A percentile compares a stretch with the other conserved stretches of the same genome.
phyloP scores from a whole-genome alignment of 441 rosid species.

The Dalechampia spathulata region DNA sequence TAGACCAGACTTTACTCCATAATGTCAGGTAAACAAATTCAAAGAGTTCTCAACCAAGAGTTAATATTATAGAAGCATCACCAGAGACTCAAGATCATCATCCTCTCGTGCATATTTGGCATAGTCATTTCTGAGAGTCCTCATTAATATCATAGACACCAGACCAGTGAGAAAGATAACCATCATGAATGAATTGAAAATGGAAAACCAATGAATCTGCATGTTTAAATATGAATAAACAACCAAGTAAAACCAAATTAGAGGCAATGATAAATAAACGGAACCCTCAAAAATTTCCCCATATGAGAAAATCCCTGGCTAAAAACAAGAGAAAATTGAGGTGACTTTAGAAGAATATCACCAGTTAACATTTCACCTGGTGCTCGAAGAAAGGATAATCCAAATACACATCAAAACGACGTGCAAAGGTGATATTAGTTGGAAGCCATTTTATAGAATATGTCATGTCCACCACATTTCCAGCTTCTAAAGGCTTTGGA shows the following conservation, averaged over 20 bases:
- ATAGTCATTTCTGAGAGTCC: slow-evolving; percentile 95
- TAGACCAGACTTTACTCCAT: no score
- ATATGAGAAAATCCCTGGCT: no score
- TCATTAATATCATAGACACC: slow-evolving; percentile 97
- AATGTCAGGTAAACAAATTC: no score
- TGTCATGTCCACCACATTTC: slow-evolving; percentile 61
- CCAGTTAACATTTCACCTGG: slow-evolving; percentile 46
- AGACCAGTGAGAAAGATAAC: slow-evolving; percentile 96
- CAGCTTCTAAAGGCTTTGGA: slow-evolving; percentile 71
- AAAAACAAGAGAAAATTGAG: not conserved
- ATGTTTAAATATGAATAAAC: slow-evolving; percentile 17
- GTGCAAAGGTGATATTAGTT: slow-evolving; percentile 68
- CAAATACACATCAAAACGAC: slow-evolving; percentile 89
- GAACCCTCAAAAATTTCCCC: not conserved
- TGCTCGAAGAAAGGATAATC: slow-evolving; percentile 98
- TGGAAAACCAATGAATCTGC: slow-evolving; percentile 99
- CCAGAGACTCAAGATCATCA: slow-evolving; percentile 95
- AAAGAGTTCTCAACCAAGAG: no score
- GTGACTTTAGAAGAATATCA: not conserved
- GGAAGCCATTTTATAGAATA: slow-evolving; percentile 76
- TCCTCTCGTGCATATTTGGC: slow-evolving; percentile 98
- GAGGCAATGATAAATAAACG: not conserved
- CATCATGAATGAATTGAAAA: slow-evolving; percentile 99
- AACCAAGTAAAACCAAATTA: slow-evolving; percentile 1
- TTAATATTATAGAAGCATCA: slow-evolving; percentile 25